phyloP scores from a whole-genome alignment of 1,139 yeast species.

The Taphrina flavorubra region DNA sequence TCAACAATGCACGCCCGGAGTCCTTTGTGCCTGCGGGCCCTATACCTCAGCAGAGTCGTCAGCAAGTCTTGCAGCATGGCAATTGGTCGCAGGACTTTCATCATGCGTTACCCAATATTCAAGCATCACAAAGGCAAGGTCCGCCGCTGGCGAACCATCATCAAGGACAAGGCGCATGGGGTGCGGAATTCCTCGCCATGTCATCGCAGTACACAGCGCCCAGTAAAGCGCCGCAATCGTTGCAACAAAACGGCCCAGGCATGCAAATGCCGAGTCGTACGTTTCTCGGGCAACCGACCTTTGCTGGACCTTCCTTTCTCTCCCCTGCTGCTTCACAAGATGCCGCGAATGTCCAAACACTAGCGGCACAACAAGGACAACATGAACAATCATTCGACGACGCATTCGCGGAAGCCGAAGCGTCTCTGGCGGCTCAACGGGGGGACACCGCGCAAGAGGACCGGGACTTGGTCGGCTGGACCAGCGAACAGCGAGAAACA shows the following conservation, averaged over 20 bases:
- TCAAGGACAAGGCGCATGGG: slow-evolving; percentile 9
- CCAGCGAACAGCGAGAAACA: slow-evolving; percentile 4
- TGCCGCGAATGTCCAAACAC: neutral
- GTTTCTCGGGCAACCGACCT: slow-evolving; percentile 1
- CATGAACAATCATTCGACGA: slow-evolving; percentile 17
- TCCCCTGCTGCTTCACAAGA: neutral
- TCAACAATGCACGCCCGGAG: neutral
- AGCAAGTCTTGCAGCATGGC: neutral
- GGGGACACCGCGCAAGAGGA: neutral
- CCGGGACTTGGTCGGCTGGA: neutral
- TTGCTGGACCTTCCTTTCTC: neutral
- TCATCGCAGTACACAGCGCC: neutral
- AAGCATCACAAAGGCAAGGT: neutral
- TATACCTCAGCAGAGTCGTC: neutral
- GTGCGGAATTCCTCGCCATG: slow-evolving; percentile 17
- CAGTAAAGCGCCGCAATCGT: neutral
- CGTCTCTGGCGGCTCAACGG: neutral
- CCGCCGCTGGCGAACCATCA: neutral
- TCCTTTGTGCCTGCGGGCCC: neutral
- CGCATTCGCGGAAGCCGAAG: slow-evolving; percentile 36
- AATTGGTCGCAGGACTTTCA: slow-evolving; percentile 11
- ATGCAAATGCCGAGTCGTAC: too few relatives aligned
- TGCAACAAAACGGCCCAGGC: neutral
- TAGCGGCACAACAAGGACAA: neutral
- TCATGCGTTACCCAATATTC: neutral